Conservation (phyloP, 192 early-diverging fungal genomes). For the Lobulomyces angularis region DNA sequence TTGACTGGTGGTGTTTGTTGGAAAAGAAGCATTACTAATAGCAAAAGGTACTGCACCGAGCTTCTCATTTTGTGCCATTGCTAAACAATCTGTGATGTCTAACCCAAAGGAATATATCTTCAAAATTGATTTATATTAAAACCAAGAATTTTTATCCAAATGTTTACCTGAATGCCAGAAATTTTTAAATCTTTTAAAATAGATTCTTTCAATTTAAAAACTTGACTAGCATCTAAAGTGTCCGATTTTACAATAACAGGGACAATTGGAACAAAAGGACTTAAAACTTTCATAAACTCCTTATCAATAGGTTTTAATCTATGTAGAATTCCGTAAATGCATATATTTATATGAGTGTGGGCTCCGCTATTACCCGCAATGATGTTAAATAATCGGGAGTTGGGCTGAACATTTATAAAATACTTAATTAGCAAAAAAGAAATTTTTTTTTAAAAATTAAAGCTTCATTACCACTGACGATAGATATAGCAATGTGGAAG, state of each 20-base stretch:
- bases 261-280: constrained; percentile 46
- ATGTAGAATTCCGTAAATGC: constrained; percentile 32
- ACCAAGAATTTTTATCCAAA: no score
- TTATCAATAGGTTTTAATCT: constrained; percentile 59
- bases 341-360: constrained; percentile 28
- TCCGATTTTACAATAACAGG: constrained; percentile 59
- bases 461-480: no score
- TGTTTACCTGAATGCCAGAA: constrained; percentile 44
- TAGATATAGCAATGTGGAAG: no score
- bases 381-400: neutral
- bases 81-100: no score
- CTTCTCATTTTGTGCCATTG: constrained; percentile 24
- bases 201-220: constrained; percentile 36
- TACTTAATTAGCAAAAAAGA: no score
- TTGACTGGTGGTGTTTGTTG: no score
- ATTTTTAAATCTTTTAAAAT: constrained; percentile 35
- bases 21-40: no score
- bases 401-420: constrained; percentile 14
- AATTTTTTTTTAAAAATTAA: no score
- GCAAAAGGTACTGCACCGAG: constrained; percentile 40
- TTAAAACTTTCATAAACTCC: constrained; percentile 53
- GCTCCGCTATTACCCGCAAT: constrained; percentile 15
- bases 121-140: no score
- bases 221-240: constrained; percentile 29
- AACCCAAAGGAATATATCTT: no score